Evolutionary conservation across 441 rosid genomes (phyloP).

Genomic region (Bruguiera hainesii): DNA sequence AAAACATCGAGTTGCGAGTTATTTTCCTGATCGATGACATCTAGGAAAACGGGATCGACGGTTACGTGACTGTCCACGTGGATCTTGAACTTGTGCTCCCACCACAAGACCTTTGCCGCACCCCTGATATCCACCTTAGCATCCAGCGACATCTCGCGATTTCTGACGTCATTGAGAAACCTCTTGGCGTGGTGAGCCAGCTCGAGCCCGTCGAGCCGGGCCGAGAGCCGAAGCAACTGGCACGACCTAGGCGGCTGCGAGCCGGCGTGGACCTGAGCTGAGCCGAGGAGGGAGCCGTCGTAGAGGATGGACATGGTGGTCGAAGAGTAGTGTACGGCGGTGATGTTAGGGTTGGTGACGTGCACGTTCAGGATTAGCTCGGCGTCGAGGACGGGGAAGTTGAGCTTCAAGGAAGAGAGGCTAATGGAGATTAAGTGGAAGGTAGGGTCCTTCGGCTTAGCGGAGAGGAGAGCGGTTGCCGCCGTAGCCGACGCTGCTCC

Average conservation of each 20-base stretch:
- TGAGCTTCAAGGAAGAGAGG: slow-evolving; percentile 73
- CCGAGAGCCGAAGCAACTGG: slow-evolving; percentile 55
- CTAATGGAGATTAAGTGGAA: slow-evolving; percentile 72
- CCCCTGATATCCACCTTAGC: slow-evolving; percentile 63
- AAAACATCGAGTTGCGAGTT: slow-evolving; percentile 50
- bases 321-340: slow-evolving; percentile 61
- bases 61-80: slow-evolving; percentile 77
- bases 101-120: slow-evolving; percentile 68
- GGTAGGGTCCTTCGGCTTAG: slow-evolving; percentile 77
- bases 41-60: slow-evolving; percentile 79
- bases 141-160: slow-evolving; percentile 68
- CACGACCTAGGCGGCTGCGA: slow-evolving; percentile 65
- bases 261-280: slow-evolving; percentile 66
- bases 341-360: slow-evolving; percentile 73
- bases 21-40: slow-evolving; percentile 75
- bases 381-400: slow-evolving; percentile 67
- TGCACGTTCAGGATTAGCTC: slow-evolving; percentile 76
- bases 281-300: slow-evolving; percentile 73
- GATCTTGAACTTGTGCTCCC: slow-evolving; percentile 70
- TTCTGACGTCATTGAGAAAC: slow-evolving; percentile 68
- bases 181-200: slow-evolving; percentile 67
- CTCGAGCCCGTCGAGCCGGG: slow-evolving; percentile 68
- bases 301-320: slow-evolving; percentile 77
- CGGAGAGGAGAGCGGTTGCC: slow-evolving; percentile 36
- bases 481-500: slow-evolving; percentile 69